Conservation (phyloP, 805 yeast genomes). For the Jamesozyma spencerorum region DNA sequence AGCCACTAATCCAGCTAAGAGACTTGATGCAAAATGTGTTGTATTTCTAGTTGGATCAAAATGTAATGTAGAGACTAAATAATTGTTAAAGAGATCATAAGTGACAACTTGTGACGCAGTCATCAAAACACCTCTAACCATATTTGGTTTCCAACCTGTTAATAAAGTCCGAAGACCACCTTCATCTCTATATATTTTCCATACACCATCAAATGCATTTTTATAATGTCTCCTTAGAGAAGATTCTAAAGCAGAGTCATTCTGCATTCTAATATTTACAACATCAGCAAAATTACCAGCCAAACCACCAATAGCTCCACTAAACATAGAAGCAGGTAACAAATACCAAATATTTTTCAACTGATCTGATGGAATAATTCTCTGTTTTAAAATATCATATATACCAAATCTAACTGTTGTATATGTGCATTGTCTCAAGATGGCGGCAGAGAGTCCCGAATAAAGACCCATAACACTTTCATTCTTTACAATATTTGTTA, state of each 20-base stretch:
- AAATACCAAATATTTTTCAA: slow-evolving; percentile 51
- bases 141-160: slow-evolving; percentile 70
- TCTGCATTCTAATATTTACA: slow-evolving; percentile 85
- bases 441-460: slow-evolving; percentile 73
- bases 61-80: slow-evolving; percentile 41
- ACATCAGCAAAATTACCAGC: slow-evolving; percentile 86
- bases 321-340: slow-evolving; percentile 72
- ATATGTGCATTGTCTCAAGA: slow-evolving; percentile 80
- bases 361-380: slow-evolving; percentile 33
- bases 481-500: slow-evolving; percentile 10
- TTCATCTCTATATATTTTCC: slow-evolving; percentile 51
- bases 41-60: slow-evolving; percentile 52
- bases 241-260: slow-evolving; percentile 61
- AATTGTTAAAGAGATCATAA: slow-evolving; percentile 62
- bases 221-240: slow-evolving; percentile 62
- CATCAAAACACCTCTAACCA: slow-evolving; percentile 76
- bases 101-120: slow-evolving; percentile 87
- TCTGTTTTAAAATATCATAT: slow-evolving; percentile 68
- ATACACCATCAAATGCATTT: slow-evolving; percentile 71
- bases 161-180: slow-evolving; percentile 51
- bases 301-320: slow-evolving; percentile 77
- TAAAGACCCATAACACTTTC: slow-evolving; percentile 70
- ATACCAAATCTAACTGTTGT: slow-evolving; percentile 80
- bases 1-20: slow-evolving; percentile 79
- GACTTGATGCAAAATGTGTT: slow-evolving; percentile 72